Percentiles rank a stretch among this genome's conserved stretches.
Evolutionary conservation across 2,329 filamentous ascomycete species (phyloP).

Genomic region (Penicillium sp.): DNA sequence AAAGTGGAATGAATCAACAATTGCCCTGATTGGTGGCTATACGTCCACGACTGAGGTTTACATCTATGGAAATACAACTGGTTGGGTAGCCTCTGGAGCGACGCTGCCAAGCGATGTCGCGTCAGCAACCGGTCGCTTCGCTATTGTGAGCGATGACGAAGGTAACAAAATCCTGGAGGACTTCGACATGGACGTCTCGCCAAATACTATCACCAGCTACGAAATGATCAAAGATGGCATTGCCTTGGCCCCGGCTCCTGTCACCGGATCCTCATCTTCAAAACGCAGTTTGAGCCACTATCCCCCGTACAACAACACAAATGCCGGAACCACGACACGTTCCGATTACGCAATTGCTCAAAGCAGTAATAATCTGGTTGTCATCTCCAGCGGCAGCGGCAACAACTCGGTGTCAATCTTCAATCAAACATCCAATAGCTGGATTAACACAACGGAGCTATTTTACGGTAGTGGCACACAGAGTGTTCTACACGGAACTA

Average conservation of each 20-base stretch:
- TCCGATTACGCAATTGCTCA: conserved; percentile 71
- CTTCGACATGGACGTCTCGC: conserved; percentile 72
- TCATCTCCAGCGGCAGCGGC: conserved; percentile 73
- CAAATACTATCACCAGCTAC: conserved; percentile 71
- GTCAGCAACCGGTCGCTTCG: conserved; percentile 58
- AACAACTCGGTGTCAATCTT: conserved; percentile 74
- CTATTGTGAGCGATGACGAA: conserved; percentile 70
- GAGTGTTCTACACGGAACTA: conserved; percentile 9
- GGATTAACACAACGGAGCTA: conserved; percentile 69
- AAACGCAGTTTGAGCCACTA: conserved; percentile 57
- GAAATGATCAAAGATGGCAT: conserved; percentile 64
- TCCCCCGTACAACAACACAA: conserved; percentile 74
- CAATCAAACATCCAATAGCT: conserved; percentile 70
- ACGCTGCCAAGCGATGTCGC: conserved; percentile 61
- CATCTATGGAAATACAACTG: conserved; percentile 60
- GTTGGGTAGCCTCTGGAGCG: conserved; percentile 68
- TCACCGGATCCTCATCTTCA: conserved; percentile 44
- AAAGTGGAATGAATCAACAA: conserved; percentile 69
- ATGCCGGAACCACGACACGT: conserved; percentile 66
- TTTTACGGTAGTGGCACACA: conserved; percentile 49
- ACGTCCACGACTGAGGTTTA: conserved; percentile 66
- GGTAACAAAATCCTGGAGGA: conserved; percentile 75
- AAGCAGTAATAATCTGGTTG: conserved; percentile 63
- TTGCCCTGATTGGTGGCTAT: conserved; percentile 72
- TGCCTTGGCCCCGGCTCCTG: conserved; percentile 48